A percentile compares a stretch with the other conserved stretches of the same genome.
Evolutionary conservation across 129 eudicot species (phyloP).

Genomic region (sunflower (Helianthus annuus)): DNA sequence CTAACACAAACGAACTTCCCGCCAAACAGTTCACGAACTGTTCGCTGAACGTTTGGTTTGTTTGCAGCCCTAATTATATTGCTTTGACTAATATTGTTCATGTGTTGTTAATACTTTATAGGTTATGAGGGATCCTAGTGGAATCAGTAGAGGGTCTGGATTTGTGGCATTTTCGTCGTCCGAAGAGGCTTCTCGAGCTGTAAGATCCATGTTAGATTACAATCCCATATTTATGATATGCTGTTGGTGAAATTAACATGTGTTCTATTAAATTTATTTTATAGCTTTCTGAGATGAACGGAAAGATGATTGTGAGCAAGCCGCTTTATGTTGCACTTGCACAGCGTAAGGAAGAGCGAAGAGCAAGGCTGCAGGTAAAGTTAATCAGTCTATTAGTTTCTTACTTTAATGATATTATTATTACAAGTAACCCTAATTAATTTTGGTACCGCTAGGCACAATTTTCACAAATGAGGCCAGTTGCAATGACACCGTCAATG

Average conservation of each 20-base stretch:
- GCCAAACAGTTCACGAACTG: no score
- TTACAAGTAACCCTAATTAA: background rate
- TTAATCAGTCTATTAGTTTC: background rate
- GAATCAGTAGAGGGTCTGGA: background rate
- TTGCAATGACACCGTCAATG: slow-evolving; percentile 74
- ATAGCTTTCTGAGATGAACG: slow-evolving; percentile 82
- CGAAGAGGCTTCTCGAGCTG: slow-evolving; percentile 7
- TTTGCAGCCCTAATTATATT: background rate
- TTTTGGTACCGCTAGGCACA: slow-evolving; percentile 53
- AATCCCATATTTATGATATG: background rate
- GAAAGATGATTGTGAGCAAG: slow-evolving; percentile 78
- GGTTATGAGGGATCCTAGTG: background rate
- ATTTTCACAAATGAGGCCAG: slow-evolving; percentile 84
- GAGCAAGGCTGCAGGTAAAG: slow-evolving; percentile 82
- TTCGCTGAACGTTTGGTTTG: no score
- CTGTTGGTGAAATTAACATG: background rate
- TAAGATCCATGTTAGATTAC: background rate
- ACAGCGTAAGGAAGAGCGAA: slow-evolving; percentile 82
- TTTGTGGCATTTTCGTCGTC: slow-evolving; percentile 1
- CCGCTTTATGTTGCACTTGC: slow-evolving; percentile 86
- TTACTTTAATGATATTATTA: background rate
- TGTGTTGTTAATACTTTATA: background rate
- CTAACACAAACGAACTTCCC: no score
- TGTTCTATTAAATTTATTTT: background rate
- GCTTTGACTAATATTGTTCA: no score